Evolutionary conservation across 352 stramenopile species (phyloP).

Genomic region (Phytopythium kandeliae): DNA sequence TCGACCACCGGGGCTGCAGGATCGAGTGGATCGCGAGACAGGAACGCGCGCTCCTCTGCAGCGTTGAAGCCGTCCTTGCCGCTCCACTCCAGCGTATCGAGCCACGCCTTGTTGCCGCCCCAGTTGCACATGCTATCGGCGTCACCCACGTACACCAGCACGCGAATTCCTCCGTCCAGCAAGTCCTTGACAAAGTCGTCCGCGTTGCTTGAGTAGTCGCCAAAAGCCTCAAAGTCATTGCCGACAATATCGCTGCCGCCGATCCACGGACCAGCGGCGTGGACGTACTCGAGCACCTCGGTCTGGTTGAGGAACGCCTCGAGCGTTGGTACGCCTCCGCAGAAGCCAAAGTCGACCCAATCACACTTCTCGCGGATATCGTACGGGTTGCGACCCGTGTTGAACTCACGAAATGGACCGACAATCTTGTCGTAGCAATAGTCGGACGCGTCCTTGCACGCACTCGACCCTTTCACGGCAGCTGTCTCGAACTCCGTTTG

Average conservation of each 20-base stretch:
- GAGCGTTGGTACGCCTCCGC: conserved; percentile 38
- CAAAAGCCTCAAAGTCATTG: conserved; percentile 82
- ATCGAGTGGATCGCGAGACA: conserved; percentile 18
- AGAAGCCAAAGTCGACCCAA: conserved; percentile 21
- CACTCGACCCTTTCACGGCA: conserved; percentile 11
- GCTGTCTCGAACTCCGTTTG: no score
- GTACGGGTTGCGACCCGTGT: conserved; percentile 32
- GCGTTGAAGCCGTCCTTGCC: conserved; percentile 79
- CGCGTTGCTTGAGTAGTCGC: conserved; percentile 69
- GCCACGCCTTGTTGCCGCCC: conserved; percentile 93
- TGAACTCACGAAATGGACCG: conserved; percentile 24
- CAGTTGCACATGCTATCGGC: conserved; percentile 96
- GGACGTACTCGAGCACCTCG: conserved; percentile 24
- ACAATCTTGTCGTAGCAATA: conserved; percentile 43
- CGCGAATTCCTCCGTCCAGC: conserved; percentile 54
- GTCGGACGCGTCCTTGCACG: conserved; percentile 20
- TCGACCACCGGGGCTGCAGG: conserved; percentile 6
- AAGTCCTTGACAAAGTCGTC: conserved; percentile 86
- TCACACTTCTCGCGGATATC: conserved; percentile 34
- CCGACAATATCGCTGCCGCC: conserved; percentile 89
- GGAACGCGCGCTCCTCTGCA: conserved; percentile 20
- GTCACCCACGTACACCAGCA: conserved; percentile 96
- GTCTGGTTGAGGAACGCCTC: conserved; percentile 55
- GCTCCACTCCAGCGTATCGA: conserved; percentile 83
- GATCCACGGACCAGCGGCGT: conserved; percentile 71